Evolutionary conservation across 164 flowering plant species (phyloP), one percentile per base, ranked within the genome.

Genomic region (Berberis vulgaris): DNA sequence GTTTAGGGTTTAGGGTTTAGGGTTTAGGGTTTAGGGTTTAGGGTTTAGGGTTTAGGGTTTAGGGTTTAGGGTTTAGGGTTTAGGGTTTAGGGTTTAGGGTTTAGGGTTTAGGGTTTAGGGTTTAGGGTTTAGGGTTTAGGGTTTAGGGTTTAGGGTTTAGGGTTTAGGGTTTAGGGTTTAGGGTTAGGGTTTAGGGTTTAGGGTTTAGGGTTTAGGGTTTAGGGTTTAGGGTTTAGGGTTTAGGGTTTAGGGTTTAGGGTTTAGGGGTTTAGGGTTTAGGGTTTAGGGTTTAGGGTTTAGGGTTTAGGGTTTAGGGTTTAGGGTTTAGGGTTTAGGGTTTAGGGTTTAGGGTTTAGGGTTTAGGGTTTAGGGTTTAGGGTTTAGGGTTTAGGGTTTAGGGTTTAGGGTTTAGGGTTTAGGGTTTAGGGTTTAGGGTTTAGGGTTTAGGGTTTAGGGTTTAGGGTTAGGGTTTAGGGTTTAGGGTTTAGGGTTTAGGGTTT

Each of bases 31-130:
- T 63, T 39, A 60, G 68, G 72, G 59, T 70, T 65, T 40, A 45
- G 73, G 73, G 45, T 70, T 65, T 40, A 59, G 69, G 73, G 54
- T 71, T 71, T 42, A 61, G 73, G 68, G 59, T 65, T n/a, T n/a
- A n/a, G n/a, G 69, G 13, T 54, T 65, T 45, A 62, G 69, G 69
- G 50, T 70, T 65, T 13, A 65, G 73, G 69, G 53, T 60, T 66
- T 11, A 57, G 65, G 69, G 42, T 71, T 71, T 46, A 60, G 69
- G 62, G 57, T 65, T 66, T 47, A 62, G 66, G 73, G 56, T 65
- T 65, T 41, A 49, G 73, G 69, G 42, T 71, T 55, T 0, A 62
- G 69, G 66, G 43, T 66, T 56, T 1, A 7, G 69, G 69, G 56
- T 55, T 65, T 45, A 6, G 66, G 69, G 57, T 65, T 65, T 41